phyloP scores from a whole-genome alignment of 176 grass and related monocot genomes.

The Carex myosuroides region DNA sequence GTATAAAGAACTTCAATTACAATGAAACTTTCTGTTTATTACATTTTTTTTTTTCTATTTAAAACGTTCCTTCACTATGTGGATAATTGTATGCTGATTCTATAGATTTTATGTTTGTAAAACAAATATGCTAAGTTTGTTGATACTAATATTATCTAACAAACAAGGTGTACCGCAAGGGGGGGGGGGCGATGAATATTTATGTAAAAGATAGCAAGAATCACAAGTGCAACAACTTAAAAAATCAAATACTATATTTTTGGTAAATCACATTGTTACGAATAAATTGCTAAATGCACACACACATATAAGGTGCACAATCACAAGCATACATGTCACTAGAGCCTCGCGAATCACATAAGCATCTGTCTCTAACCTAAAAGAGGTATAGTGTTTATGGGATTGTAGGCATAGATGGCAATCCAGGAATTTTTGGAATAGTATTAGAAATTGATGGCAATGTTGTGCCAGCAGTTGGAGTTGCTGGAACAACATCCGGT shows the following conservation, averaged over 20 bases:
- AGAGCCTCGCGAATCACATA: background rate
- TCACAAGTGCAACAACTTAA: background rate
- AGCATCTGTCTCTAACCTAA: background rate
- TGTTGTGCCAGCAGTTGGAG: slow-evolving; percentile 13
- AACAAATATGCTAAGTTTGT: background rate
- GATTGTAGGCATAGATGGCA: background rate
- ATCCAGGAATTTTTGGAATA: slow-evolving; percentile 28
- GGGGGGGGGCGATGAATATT: background rate
- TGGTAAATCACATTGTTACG: background rate
- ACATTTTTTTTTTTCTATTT: background rate
- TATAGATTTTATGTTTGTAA: background rate
- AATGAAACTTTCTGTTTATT: background rate
- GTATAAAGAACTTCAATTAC: background rate
- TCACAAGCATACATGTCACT: background rate
- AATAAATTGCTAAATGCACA: background rate
- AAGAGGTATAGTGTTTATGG: slow-evolving; percentile 1
- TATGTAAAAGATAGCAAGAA: background rate
- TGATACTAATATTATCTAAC: background rate
- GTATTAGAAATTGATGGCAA: background rate
- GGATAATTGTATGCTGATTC: background rate
- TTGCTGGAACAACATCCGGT: background rate
- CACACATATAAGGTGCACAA: background rate
- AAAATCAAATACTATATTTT: background rate
- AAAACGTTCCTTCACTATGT: background rate
- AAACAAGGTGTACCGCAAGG: background rate